phyloP scores from a whole-genome alignment of 139 green algal species.

The Closterium sp. region DNA sequence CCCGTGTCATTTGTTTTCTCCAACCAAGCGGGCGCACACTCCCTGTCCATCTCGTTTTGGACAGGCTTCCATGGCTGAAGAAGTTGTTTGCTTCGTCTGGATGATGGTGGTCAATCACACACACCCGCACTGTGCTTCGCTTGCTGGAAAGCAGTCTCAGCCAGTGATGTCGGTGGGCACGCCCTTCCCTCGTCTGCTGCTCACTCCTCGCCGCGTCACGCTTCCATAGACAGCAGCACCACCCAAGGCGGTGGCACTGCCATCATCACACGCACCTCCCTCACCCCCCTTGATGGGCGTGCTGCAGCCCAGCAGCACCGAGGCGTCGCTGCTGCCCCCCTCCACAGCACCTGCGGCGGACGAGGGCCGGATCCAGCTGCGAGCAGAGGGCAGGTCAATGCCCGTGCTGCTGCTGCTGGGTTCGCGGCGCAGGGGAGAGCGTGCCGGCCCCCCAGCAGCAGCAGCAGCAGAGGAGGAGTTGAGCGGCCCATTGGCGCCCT shows the following conservation, averaged over 20 bases:
- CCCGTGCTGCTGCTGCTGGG: not conserved
- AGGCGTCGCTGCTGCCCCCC: not conserved
- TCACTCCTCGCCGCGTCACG: not conserved
- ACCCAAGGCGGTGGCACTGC: not conserved
- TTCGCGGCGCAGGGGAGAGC: not conserved
- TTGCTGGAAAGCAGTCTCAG: too few relatives aligned
- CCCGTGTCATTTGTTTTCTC: too few relatives aligned
- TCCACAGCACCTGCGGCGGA: not conserved
- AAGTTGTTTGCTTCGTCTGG: not conserved
- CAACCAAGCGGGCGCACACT: too few relatives aligned
- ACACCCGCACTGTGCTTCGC: too few relatives aligned
- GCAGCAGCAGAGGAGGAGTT: not conserved
- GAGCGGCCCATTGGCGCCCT: not conserved
- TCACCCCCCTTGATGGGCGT: not conserved
- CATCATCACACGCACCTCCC: not conserved
- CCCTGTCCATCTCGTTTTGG: not conserved
- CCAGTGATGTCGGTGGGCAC: not conserved
- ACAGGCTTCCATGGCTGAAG: not conserved
- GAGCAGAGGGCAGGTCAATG: not conserved
- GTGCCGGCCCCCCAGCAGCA: not conserved
- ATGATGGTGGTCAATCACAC: not conserved
- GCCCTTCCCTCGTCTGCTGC: not conserved
- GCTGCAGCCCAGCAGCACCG: not conserved
- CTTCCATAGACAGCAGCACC: not conserved
- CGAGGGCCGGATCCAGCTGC: not conserved